Percentiles rank a stretch among this genome's conserved stretches.
These are phyloP conservation scores for Cryphonectria naterciae DNA, from an alignment of 2,329 filamentous ascomycete genomes.

Conservation along the genomic window DNA sequence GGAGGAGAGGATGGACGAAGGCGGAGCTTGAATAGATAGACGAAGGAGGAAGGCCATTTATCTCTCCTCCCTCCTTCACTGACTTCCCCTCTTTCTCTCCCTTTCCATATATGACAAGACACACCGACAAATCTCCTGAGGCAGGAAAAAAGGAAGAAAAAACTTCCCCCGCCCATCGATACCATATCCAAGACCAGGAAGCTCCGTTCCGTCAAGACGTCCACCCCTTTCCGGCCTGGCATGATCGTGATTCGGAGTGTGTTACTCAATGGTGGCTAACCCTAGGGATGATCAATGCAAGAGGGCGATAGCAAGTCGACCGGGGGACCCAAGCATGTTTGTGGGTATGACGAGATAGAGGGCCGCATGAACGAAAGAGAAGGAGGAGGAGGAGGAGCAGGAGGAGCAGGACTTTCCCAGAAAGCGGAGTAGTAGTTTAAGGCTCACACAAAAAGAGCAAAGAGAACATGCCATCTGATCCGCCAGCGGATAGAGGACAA, in stretches of 20 bases:
- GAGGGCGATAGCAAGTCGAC: neutral
- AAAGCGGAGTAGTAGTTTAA: conserved; percentile 5
- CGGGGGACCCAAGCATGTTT: conserved; percentile 12
- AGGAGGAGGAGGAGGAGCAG: neutral
- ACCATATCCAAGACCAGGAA: conserved; percentile 17
- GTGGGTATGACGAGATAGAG: conserved; percentile 18
- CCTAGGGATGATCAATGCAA: conserved; percentile 18
- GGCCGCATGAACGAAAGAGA: neutral
- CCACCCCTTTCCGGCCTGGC: conserved; percentile 16
- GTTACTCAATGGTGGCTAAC: conserved; percentile 16
- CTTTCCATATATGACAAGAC: neutral
- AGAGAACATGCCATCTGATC: neutral
- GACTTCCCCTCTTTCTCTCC: too few relatives aligned
- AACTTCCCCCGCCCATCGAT: neutral
- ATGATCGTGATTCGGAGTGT: conserved; percentile 12
- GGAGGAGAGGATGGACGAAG: neutral
- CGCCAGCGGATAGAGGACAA: neutral
- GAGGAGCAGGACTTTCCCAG: neutral
- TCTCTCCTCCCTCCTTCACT: conserved; percentile 15
- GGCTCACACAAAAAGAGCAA: neutral
- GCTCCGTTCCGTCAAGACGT: conserved; percentile 19
- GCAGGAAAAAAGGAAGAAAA: conserved; percentile 6
- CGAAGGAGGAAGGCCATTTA: conserved; percentile 29
- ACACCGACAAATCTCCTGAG: neutral
- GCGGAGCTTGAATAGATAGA: neutral